Percentiles rank a stretch among this genome's conserved stretches.
Conservation (phyloP, 768 basidiomycete genomes). For the Lactifluus rugatus region DNA sequence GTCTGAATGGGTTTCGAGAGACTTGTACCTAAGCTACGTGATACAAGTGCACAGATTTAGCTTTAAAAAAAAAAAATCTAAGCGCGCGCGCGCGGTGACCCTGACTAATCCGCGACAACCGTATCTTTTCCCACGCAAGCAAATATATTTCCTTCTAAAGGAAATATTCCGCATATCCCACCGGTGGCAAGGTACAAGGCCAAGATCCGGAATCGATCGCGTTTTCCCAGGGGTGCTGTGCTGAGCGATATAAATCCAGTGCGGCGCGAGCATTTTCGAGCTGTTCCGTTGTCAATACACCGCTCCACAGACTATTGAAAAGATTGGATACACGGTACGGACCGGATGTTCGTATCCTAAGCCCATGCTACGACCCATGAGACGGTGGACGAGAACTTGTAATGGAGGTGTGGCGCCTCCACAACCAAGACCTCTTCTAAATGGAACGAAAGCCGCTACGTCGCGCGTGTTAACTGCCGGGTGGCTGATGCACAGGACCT, state of each 20-base stretch:
- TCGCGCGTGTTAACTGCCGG: slow-evolving; percentile 46
- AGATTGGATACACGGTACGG: slow-evolving; percentile 20
- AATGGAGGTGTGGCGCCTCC: slow-evolving; percentile 29
- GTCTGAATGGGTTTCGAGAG: too few relatives aligned
- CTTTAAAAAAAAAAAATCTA: background rate
- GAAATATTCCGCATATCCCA: slow-evolving; percentile 17
- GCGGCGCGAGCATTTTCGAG: slow-evolving; percentile 41
- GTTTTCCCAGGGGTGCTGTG: slow-evolving; percentile 40
- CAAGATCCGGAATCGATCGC: slow-evolving; percentile 36
- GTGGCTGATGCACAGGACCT: slow-evolving; percentile 45
- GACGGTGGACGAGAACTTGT: slow-evolving; percentile 32
- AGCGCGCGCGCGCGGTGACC: background rate
- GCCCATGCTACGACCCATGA: slow-evolving; percentile 39
- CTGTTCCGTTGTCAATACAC: slow-evolving; percentile 23
- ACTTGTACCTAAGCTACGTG: background rate
- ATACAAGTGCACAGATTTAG: background rate
- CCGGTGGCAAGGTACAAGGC: slow-evolving; percentile 28
- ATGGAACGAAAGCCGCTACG: slow-evolving; percentile 41
- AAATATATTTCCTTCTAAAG: background rate
- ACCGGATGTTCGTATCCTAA: slow-evolving; percentile 39
- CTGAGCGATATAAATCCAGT: slow-evolving; percentile 44
- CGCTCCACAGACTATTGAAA: background rate
- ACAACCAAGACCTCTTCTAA: slow-evolving; percentile 34
- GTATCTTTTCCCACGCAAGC: background rate
- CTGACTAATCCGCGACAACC: background rate